Evolutionary conservation across 148 eudicot species (phyloP), one percentile per base, ranked within the genome.

Genomic region (Rhododendron molle): DNA sequence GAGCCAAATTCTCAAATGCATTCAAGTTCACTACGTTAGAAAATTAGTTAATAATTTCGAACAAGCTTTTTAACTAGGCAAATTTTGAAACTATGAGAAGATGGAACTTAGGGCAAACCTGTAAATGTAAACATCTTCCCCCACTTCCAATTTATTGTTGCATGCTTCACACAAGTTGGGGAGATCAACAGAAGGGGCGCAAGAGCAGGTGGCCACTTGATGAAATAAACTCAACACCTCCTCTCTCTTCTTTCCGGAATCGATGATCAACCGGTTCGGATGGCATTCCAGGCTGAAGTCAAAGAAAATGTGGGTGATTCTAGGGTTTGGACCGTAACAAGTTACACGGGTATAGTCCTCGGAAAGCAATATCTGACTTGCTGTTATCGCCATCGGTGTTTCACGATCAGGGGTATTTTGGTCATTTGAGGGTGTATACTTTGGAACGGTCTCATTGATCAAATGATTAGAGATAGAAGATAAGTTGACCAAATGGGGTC

Each of bases 281-380:
- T 30, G 23, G 54, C 43, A 80, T 52, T 80, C 83, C 65, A 80
- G 3, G 20, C 40, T 80, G 9, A 52, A 80, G n/a, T 30, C 83
- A 80, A 10, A 16, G 65, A 50, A 80, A 80, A 28, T 28, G n/a
- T 52, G 83, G 21, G 67, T 80, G 12, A 32, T 52, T 80, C 54
- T 80, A 28, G 62, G 83, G 83, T 50, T 52, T 30, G 83, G 67
- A 30, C 83, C 83, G 15, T 80, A 18, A 28, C 23, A 52, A 38
- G 21, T 40, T 8, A 80, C 43, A 0, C 83, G 43, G 47, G 83
- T 80, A 18, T 80, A 80, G 0, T 80, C 83, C 43, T 52, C 83
- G 32, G 83, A 80, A 6, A 50, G 62, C 40, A 16, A 28, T 80
- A 52, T 49, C 83, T 80, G 67, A 0, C 83, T 80, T 80, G 65